Evolutionary conservation across 208 protist species (phyloP).

Genomic region (Jaenimonas drosophilae): DNA sequence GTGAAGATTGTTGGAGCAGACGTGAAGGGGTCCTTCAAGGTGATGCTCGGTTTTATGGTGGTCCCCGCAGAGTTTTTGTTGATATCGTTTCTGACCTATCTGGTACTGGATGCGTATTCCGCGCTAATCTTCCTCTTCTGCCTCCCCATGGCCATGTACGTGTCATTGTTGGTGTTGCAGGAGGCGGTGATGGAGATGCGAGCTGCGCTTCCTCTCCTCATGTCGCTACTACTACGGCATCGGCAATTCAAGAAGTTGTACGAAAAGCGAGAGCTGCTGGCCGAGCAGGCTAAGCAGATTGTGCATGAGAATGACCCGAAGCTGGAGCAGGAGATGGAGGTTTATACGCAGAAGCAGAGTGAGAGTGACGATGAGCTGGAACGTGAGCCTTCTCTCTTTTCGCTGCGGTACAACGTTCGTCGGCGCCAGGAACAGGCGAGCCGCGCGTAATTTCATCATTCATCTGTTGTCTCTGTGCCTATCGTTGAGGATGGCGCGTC

Average conservation of each 20-base stretch:
- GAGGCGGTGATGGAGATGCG: constrained; percentile 77
- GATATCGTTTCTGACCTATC: constrained; percentile 41
- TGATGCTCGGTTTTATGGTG: constrained; percentile 54
- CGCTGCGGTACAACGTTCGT: constrained; percentile 62
- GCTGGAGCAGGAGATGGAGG: constrained; percentile 64
- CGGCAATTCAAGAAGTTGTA: constrained; percentile 85
- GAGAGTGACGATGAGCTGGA: constrained; percentile 35
- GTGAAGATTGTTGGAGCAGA: constrained; percentile 89
- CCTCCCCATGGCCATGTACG: constrained; percentile 88
- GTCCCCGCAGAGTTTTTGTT: constrained; percentile 51
- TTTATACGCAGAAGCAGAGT: constrained; percentile 24
- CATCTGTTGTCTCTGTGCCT: constrained; percentile 1
- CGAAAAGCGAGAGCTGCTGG: constrained; percentile 59
- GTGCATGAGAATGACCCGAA: constrained; percentile 63
- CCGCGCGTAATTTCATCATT: neutral
- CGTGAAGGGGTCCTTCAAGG: constrained; percentile 86
- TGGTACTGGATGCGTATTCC: constrained; percentile 54
- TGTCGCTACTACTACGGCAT: constrained; percentile 80
- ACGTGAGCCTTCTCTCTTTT: constrained; percentile 80
- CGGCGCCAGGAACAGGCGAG: constrained; percentile 19
- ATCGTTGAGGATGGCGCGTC: too few species aligned
- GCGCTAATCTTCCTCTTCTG: constrained; percentile 57
- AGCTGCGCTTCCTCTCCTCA: constrained; percentile 75
- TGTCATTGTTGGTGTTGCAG: constrained; percentile 77
- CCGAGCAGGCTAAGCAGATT: constrained; percentile 34